phyloP scores from a whole-genome alignment of 208 protist genomes.

The Leishmania gerbilli region DNA sequence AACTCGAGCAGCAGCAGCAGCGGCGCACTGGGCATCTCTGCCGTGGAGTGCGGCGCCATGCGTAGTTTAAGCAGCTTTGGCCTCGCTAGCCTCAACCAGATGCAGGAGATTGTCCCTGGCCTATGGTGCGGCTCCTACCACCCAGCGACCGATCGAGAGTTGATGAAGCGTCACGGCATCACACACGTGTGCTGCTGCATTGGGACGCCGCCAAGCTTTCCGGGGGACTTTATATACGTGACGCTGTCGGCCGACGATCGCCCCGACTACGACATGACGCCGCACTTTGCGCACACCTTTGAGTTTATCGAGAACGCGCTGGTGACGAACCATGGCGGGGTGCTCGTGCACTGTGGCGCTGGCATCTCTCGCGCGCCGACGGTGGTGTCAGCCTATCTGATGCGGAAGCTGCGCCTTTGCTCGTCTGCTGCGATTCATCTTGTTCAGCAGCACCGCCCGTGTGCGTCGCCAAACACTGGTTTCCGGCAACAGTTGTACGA shows the following conservation, averaged over 20 bases:
- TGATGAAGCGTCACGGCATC: conserved; percentile 50
- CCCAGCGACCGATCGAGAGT: conserved; percentile 42
- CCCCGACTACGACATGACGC: conserved; percentile 47
- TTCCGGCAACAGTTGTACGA: conserved; percentile 61
- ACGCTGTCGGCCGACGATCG: conserved; percentile 50
- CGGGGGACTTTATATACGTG: conserved; percentile 63
- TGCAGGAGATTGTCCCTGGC: conserved; percentile 83
- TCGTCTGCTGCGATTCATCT: conserved; percentile 52
- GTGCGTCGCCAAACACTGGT: conserved; percentile 68
- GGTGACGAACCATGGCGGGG: conserved; percentile 39
- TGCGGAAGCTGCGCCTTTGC: conserved; percentile 64
- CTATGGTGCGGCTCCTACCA: conserved; percentile 84
- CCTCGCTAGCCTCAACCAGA: conserved; percentile 27
- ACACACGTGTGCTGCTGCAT: conserved; percentile 83
- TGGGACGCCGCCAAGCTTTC: conserved; percentile 51
- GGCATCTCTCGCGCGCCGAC: conserved; percentile 85
- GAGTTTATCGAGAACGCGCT: conserved; percentile 78
- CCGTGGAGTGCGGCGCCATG: neutral
- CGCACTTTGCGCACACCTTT: conserved; percentile 58
- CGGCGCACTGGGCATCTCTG: neutral
- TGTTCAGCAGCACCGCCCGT: conserved; percentile 46
- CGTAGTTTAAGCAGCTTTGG: neutral
- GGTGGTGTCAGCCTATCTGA: conserved; percentile 74
- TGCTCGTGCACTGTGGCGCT: conserved; percentile 85
- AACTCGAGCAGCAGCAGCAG: neutral